Base-by-base conservation (phyloP, 2,329 filamentous ascomycete genomes). In the Alternaria sp. region DNA sequence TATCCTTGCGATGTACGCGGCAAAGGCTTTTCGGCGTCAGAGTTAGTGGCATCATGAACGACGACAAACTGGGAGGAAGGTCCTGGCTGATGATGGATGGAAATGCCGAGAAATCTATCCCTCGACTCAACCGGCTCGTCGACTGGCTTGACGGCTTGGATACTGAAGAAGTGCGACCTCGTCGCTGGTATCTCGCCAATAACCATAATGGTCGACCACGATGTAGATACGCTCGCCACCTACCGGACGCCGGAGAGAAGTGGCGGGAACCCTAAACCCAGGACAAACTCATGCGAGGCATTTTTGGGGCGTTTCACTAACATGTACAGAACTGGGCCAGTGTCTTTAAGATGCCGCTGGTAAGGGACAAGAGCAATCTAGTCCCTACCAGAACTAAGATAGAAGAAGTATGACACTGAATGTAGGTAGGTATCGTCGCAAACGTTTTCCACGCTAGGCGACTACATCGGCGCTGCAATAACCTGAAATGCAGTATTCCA, bases 241-340 rank as follows among this genome's bases (percentile, higher is more conserved):
- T 0, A 14, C 18, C 12, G 41, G 41, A 21, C 2, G 18, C 11
- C 14, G 41, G 18, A 18, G 41, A 2, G 18, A 44, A 44, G 41
- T 44, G 5, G 11, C 5, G 4, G 18, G 41, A 4, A 7, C 41
- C 1, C 41, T 18, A 4, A 7, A 44, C 5, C 41, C 41, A 14
- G 15, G 18, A 44, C 41, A 12, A 37, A 0, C 0, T 0, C 18
- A 3, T 44, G 18, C 12, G 18, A 6, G 0, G 2, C 0, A 21
- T 5, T n/a, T n/a, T 5, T 15, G 15, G n/a, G 33, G 33, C 33
- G 41, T 6, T 44, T 44, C 2, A 3, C 41, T 4, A 3, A 44
- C 3, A 20, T 44, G 10, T 7, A 44, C 5, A 3, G 41, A 20
- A 7, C 18, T 7, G 18, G 18, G 3, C 18, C 41, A 44, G 18